Evolutionary conservation across 2,329 filamentous ascomycete species (phyloP), one percentile per base, ranked within the genome.

Genomic region (Neophaeococcomyces aloes): DNA sequence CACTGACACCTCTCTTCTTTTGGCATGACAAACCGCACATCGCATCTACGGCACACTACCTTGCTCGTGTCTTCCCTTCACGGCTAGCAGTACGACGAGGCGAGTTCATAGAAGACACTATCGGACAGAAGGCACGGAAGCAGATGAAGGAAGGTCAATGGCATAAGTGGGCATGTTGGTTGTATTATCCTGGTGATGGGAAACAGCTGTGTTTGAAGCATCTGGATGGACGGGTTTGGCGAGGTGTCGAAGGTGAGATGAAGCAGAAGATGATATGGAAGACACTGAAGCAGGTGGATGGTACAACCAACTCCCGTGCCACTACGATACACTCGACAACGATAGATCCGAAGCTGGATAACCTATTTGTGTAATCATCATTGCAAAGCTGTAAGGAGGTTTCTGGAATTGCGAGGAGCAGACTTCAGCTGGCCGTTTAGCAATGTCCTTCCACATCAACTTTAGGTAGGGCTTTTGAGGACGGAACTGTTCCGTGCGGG

Each of bases 121-220:
- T 38, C 15, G 35, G 35, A 23, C 35, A 38, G 13, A 17, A 23
- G 5, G 35, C 35, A n/a, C 17, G 35, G 11, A 25, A 17, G 14
- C 35, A 38, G 35, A 38, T 38, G 35, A 38, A 38, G 23, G 35
- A 38, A 25, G 35, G 35, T 6, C 17, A 38, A 25, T 38, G 35
- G 35, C 8, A 38, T 23, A 38, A 38, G 23, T 38, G 35, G 35
- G 35, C 35, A 3, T 38, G 35, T 38, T 38, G 35, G 35, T 15
- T 38, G 21, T 38, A 38, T 14, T 38, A 38, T 25, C 35, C 35
- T 23, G 5, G 10, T 17, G 35, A 38, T 3, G 35, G 35, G 17
- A 23, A 14, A 25, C 35, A 38, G 14, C 14, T 38, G 8, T 38
- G 35, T 19, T 23, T 38, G 10, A 38, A 27, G 21, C 35, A 38